These are phyloP conservation scores for Solanum phureja DNA, from an alignment of 257 asterid species.

Conservation along the genomic window DNA sequence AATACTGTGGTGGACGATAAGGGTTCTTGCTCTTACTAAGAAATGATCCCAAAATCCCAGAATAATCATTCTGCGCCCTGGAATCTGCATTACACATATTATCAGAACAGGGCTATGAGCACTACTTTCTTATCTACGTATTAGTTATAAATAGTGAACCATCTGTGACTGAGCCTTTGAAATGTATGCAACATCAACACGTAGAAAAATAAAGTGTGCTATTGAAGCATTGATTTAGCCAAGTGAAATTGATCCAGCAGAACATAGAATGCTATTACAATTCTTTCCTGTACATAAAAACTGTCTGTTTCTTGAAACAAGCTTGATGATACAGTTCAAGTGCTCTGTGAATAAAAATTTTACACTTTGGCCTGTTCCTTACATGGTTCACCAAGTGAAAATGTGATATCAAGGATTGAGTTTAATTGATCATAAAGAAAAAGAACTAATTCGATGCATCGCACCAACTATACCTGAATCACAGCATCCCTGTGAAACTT, in stretches of 20 bases:
- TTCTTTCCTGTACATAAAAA: neutral
- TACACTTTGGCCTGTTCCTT: neutral
- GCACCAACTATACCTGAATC: slow-evolving; percentile 10
- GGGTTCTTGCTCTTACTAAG: slow-evolving; percentile 44
- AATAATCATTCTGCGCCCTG: neutral
- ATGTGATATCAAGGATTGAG: neutral
- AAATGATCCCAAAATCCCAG: slow-evolving; percentile 12
- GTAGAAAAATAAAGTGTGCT: neutral
- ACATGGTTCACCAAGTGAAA: slow-evolving; percentile 1
- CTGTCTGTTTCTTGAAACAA: neutral
- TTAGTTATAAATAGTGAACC: neutral
- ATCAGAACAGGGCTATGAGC: neutral
- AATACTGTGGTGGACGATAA: slow-evolving; percentile 48
- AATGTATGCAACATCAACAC: neutral
- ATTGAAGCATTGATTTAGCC: neutral
- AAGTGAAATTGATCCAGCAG: neutral
- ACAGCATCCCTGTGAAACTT: slow-evolving; percentile 1
- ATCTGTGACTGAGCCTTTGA: neutral
- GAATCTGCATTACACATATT: neutral
- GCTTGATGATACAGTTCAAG: neutral
- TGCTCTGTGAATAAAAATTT: neutral
- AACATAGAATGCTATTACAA: neutral
- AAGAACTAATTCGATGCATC: neutral
- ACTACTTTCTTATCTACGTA: neutral
- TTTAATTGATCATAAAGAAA: neutral